A percentile compares a stretch with the other conserved stretches of the same genome.
Evolutionary conservation across 768 basidiomycete species (phyloP).

Genomic region (Hericium alpestre): DNA sequence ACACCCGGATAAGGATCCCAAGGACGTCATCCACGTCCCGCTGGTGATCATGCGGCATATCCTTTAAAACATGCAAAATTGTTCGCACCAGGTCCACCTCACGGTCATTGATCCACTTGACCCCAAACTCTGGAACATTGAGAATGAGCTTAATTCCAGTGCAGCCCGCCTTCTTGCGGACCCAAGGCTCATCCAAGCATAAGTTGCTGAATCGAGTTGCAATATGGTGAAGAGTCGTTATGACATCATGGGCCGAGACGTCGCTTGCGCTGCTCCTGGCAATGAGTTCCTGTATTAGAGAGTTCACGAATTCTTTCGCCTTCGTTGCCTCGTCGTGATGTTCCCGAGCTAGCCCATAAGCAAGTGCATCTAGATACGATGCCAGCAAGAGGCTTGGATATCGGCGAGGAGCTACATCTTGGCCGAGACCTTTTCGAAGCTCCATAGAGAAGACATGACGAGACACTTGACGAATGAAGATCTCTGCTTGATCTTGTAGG

Average conservation of each 20-base stretch:
- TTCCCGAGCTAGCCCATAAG: constrained; percentile 63
- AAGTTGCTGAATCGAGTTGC: constrained; percentile 74
- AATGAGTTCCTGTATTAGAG: constrained; percentile 60
- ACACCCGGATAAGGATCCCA: constrained; percentile 60
- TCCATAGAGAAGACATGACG: constrained; percentile 67
- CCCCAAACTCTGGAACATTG: constrained; percentile 55
- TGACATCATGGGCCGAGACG: constrained; percentile 43
- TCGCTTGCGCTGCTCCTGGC: constrained; percentile 37
- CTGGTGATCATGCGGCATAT: constrained; percentile 84
- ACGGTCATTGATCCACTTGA: constrained; percentile 74
- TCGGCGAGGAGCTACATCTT: constrained; percentile 41
- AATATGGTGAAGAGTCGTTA: constrained; percentile 68
- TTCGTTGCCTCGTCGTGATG: constrained; percentile 47
- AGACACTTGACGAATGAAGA: constrained; percentile 60
- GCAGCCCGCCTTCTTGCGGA: constrained; percentile 81
- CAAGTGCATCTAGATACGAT: constrained; percentile 73
- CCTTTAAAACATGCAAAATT: constrained; percentile 84
- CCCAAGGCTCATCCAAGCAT: constrained; percentile 89
- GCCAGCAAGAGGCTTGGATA: constrained; percentile 49
- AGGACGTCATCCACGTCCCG: constrained; percentile 70
- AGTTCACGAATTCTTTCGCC: constrained; percentile 48
- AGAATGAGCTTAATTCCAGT: constrained; percentile 77
- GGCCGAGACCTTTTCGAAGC: constrained; percentile 46
- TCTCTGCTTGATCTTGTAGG: constrained; percentile 55
- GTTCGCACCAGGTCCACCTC: constrained; percentile 87